Conservation (phyloP, 176 grass and related monocot genomes). For the Sorghum bicolor region Sorghum_bicolor_NCBIv3 NC_012875.2:60256001-60256500, state of each 20-base stretch:
- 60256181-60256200: not conserved
- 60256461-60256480: constrained; percentile 7
- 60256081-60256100: not conserved
- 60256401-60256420: too few species aligned
- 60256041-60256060: not conserved
- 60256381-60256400: too few species aligned
- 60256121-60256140: not conserved
- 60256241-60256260: too few species aligned
- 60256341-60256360: too few species aligned
- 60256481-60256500: not conserved
- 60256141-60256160: not conserved
- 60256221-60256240: too few species aligned
- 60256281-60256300: too few species aligned
- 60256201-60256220: constrained; percentile 14
- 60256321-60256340: too few species aligned
- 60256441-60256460: too few species aligned
- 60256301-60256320: too few species aligned
- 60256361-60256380: too few species aligned
- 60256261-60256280: too few species aligned
- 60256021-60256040: not conserved
- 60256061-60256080: not conserved
- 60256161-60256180: constrained; percentile 4
- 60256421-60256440: too few species aligned
- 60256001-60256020: not conserved
- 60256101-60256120: not conserved